phyloP scores from a whole-genome alignment of 345 rosid species.

The Jatropha curcas region DNA sequence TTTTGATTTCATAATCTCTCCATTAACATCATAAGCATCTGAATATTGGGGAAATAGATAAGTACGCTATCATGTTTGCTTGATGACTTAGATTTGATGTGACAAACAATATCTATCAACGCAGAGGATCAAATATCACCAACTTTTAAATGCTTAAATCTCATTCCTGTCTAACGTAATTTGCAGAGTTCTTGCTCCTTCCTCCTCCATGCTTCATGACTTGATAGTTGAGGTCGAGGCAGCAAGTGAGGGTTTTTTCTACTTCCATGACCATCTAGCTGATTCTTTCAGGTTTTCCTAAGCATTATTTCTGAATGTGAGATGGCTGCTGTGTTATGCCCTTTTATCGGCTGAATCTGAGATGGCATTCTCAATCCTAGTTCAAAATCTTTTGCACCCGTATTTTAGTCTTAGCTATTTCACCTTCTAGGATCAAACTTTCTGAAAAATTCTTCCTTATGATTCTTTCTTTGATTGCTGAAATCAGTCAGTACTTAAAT shows the following conservation, averaged over 20 bases:
- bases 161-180: conserved; percentile 42
- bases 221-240: conserved; percentile 49
- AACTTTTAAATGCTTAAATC: conserved; percentile 29
- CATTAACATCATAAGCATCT: not conserved
- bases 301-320: conserved; percentile 26
- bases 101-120: conserved; percentile 9
- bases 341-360: conserved; percentile 7
- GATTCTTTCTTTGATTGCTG: too few species aligned
- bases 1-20: conserved; percentile 1
- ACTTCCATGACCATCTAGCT: conserved; percentile 53
- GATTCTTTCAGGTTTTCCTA: conserved; percentile 52
- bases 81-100: conserved; percentile 1
- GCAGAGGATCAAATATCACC: conserved; percentile 24
- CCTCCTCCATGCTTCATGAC: conserved; percentile 47
- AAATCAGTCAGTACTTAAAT: conserved; percentile 3
- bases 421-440: conserved; percentile 1
- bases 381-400: conserved; percentile 11
- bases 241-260: conserved; percentile 46
- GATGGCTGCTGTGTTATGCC: conserved; percentile 4
- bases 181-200: conserved; percentile 57
- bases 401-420: not conserved
- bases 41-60: conserved; percentile 5
- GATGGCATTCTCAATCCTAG: conserved; percentile 5
- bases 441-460: not conserved
- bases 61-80: not conserved